phyloP scores from a whole-genome alignment of 179 eudicot species.

The Silene coronaria region DNA sequence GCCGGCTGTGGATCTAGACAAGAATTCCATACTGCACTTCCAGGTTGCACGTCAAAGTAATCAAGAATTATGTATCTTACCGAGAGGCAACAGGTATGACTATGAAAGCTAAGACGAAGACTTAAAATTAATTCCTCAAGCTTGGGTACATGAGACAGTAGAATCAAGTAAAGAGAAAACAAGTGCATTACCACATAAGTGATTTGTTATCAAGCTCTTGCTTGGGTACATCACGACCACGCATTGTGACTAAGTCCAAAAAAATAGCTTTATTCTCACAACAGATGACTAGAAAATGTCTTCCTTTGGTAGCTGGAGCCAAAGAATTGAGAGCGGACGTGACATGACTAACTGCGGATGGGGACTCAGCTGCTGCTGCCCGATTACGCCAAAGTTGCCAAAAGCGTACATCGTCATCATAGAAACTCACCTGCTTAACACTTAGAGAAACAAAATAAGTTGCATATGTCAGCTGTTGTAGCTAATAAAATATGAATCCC shows the following conservation, averaged over 20 bases:
- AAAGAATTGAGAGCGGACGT: constrained; percentile 62
- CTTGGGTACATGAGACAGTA: background rate
- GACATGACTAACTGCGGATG: constrained; percentile 67
- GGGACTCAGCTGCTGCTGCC: constrained; percentile 89
- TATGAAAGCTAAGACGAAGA: background rate
- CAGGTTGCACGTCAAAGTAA: constrained; percentile 6
- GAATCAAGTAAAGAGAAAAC: background rate
- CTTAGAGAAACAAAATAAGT: constrained; percentile 34
- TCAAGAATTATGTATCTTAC: constrained; percentile 4
- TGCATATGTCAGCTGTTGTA: background rate
- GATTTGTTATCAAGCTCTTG: constrained; percentile 88
- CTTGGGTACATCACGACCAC: constrained; percentile 97
- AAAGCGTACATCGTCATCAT: constrained; percentile 86
- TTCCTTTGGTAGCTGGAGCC: constrained; percentile 85
- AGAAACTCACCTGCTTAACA: constrained; percentile 95
- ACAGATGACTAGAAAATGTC: constrained; percentile 91
- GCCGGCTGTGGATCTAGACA: constrained; percentile 49
- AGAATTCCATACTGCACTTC: constrained; percentile 88
- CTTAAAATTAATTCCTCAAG: too few relatives aligned
- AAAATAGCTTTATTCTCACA: constrained; percentile 93
- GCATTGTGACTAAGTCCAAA: constrained; percentile 96
- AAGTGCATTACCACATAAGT: constrained; percentile 66
- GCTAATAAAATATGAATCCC: too few relatives aligned
- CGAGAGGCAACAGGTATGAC: background rate
- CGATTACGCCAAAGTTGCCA: constrained; percentile 87